Percentiles rank a stretch among this genome's conserved stretches.
phyloP scores from a whole-genome alignment of 164 flowering plant genomes.

The Liquidambar formosana region DNA sequence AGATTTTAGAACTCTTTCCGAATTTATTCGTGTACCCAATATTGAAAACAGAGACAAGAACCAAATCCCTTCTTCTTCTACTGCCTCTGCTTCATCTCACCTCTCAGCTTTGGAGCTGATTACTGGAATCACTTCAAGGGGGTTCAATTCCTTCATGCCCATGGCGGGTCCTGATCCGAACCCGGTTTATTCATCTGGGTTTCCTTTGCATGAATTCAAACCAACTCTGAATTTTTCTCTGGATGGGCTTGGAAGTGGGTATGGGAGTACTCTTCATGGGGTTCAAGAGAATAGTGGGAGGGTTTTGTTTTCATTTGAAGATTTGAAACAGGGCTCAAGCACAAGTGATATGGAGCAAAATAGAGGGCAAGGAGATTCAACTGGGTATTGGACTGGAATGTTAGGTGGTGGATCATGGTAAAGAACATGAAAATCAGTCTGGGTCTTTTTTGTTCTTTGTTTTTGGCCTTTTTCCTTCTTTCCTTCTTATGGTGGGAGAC shows the following conservation, averaged over 20 bases:
- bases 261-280: slow-evolving; percentile 41
- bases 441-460: not conserved
- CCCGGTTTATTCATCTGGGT: slow-evolving; percentile 48
- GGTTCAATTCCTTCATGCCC: slow-evolving; percentile 48
- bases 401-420: slow-evolving; percentile 87
- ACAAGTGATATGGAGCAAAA: slow-evolving; percentile 30
- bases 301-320: slow-evolving; percentile 73
- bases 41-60: slow-evolving; percentile 22
- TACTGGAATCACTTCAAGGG: slow-evolving; percentile 48
- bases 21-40: slow-evolving; percentile 38
- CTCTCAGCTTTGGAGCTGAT: slow-evolving; percentile 58
- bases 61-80: slow-evolving; percentile 15
- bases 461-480: slow-evolving; percentile 11
- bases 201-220: slow-evolving; percentile 52
- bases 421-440: slow-evolving; percentile 9
- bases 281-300: slow-evolving; percentile 49
- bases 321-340: slow-evolving; percentile 56
- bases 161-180: slow-evolving; percentile 47
- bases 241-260: slow-evolving; percentile 59
- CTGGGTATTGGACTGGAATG: slow-evolving; percentile 91
- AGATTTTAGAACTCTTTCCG: slow-evolving; percentile 36
- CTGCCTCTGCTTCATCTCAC: slow-evolving; percentile 23
- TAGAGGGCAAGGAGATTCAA: slow-evolving; percentile 57
- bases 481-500: slow-evolving; percentile 25
- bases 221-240: slow-evolving; percentile 61